Percentiles rank a stretch among this genome's conserved stretches.
Evolutionary conservation across 768 basidiomycete genomes (phyloP).

Genomic region (Gymnopilus junonius): DNA sequence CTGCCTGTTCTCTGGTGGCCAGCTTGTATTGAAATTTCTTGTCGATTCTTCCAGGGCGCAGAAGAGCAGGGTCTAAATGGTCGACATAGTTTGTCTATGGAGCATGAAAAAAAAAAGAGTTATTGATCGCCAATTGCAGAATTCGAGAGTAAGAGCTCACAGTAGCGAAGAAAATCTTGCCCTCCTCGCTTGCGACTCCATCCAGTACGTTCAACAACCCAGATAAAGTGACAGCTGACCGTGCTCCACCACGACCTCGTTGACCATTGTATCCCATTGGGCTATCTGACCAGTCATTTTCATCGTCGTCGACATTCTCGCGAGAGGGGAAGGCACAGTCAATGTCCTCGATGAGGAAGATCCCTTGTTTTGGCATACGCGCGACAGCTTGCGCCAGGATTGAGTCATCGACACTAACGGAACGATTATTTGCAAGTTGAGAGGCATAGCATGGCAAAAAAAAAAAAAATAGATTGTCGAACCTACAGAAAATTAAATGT

Average conservation of each 20-base stretch:
- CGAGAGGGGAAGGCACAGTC: constrained; percentile 61
- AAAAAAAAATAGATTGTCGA: constrained; percentile 64
- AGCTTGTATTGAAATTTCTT: constrained; percentile 53
- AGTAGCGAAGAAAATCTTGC: constrained; percentile 64
- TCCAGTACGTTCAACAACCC: constrained; percentile 63
- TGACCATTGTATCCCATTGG: constrained; percentile 8
- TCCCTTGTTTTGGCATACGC: constrained; percentile 53
- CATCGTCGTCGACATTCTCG: constrained; percentile 30
- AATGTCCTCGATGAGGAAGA: constrained; percentile 64
- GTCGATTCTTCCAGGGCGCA: constrained; percentile 65
- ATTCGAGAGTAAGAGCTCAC: constrained; percentile 28
- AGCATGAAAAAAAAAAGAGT: not conserved
- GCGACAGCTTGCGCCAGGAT: constrained; percentile 50
- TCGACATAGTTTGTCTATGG: constrained; percentile 58
- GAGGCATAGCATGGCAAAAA: too few relatives aligned
- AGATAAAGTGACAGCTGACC: constrained; percentile 51
- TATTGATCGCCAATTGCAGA: not conserved
- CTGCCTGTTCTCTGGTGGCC: constrained; percentile 49
- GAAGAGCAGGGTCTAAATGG: constrained; percentile 57
- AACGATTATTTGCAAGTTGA: too few relatives aligned
- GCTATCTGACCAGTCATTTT: not conserved
- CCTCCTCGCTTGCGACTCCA: constrained; percentile 64
- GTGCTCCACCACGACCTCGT: constrained; percentile 12
- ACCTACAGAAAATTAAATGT: too few relatives aligned
- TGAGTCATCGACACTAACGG: constrained; percentile 54